Evolutionary conservation across 169 alveolate species (phyloP).

Genomic region (Eimeria praecox): DNA sequence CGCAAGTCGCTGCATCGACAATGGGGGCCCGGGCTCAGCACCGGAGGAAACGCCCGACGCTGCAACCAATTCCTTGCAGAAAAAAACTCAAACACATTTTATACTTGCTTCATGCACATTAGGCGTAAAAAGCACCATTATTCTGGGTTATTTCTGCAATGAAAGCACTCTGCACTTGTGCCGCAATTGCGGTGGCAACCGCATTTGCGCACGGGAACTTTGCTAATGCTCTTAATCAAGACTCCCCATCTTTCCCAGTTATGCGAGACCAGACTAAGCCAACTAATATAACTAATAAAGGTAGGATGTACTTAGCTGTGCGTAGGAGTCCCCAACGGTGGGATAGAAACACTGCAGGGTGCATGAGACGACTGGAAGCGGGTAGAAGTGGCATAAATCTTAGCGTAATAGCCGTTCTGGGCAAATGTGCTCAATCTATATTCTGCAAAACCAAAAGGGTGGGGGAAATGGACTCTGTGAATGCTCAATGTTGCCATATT

Average conservation of each 20-base stretch:
- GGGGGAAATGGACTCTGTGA: neutral
- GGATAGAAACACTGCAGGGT: neutral
- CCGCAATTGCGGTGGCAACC: slow-evolving; percentile 65
- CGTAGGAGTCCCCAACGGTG: neutral
- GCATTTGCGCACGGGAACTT: slow-evolving; percentile 55
- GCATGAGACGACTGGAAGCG: neutral
- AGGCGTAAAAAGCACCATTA: neutral
- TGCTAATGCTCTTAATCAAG: neutral
- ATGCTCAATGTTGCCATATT: neutral
- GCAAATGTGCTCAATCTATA: too few relatives aligned
- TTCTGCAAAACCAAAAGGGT: neutral
- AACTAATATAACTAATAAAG: neutral
- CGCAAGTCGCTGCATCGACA: slow-evolving; percentile 38
- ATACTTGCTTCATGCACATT: neutral
- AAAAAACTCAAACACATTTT: neutral
- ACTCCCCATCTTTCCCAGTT: neutral
- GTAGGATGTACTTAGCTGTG: neutral
- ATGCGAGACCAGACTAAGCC: neutral
- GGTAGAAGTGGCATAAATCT: neutral
- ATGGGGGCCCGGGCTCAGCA: slow-evolving; percentile 54
- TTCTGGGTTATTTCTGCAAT: neutral
- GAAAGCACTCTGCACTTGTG: slow-evolving; percentile 65
- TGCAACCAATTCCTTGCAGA: neutral
- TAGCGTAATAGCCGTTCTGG: too few relatives aligned
- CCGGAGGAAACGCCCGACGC: neutral